Evolutionary conservation across 2,329 filamentous ascomycete species (phyloP).

Genomic region (Alternaria tenuissima): DNA sequence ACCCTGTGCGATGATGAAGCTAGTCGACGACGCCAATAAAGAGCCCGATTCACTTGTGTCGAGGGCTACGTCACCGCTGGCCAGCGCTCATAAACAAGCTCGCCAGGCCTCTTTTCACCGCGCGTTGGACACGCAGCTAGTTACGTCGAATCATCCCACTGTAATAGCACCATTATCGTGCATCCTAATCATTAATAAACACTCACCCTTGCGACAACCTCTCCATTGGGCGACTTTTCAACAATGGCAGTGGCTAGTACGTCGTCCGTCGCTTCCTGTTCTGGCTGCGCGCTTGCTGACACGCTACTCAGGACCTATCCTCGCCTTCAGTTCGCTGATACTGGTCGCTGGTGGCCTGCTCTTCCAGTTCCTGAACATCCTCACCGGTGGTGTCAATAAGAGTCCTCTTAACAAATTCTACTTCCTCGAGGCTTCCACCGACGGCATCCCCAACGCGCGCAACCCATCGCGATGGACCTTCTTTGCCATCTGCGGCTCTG

Average conservation of each 20-base stretch:
- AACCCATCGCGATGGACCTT: constrained; percentile 85
- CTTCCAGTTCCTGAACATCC: constrained; percentile 71
- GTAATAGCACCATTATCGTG: constrained; percentile 10
- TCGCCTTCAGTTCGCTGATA: constrained; percentile 67
- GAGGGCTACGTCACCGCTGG: constrained; percentile 28
- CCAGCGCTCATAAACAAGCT: constrained; percentile 30
- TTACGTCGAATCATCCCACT: constrained; percentile 11
- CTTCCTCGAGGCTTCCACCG: constrained; percentile 83
- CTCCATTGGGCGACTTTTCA: background rate
- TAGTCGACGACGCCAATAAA: constrained; percentile 12
- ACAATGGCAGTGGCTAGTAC: constrained; percentile 28
- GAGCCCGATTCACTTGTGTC: constrained; percentile 7
- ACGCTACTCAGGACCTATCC: constrained; percentile 58
- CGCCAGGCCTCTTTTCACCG: constrained; percentile 6
- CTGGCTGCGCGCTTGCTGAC: constrained; percentile 7
- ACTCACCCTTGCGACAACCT: background rate
- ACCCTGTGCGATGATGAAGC: constrained; percentile 22
- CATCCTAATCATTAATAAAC: constrained; percentile 21
- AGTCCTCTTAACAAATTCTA: constrained; percentile 77
- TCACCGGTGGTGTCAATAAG: constrained; percentile 65
- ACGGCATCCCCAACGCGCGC: constrained; percentile 65
- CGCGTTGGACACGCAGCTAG: constrained; percentile 8
- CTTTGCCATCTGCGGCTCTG: constrained; percentile 79
- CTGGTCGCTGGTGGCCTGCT: constrained; percentile 69
- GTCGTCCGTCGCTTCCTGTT: constrained; percentile 16